Evolutionary conservation across 2,329 filamentous ascomycete species (phyloP), one percentile per base, ranked within the genome.

Genomic region (Botrytis porri): DNA sequence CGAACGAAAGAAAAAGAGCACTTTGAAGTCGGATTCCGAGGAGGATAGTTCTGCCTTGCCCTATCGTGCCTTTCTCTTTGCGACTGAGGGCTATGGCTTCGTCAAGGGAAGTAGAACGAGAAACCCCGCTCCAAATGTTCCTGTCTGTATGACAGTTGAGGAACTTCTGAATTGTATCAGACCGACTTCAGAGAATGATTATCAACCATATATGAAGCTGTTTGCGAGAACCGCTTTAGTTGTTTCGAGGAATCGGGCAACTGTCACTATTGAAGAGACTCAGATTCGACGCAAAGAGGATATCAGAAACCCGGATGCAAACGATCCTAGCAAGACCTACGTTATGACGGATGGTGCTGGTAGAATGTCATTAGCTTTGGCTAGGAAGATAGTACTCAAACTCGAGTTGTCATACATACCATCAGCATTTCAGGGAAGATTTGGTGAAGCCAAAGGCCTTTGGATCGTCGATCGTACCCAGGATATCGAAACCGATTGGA

Each of bases 371-470:
- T 83, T 84, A 6, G 86, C 83, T 1, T 85, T 92, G 3, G 89
- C 88, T 0, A 79, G 81, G 1, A 82, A 83, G 60, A 84, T 94
- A 8, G 84, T 86, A 39, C 78, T 84, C 0, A 74, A 75, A 0
- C 83, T 92, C 14, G 86, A 86, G 0, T 81, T 91, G 0, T 76
- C 79, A 0, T 84, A 87, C n/a, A 79, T 88, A 0, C 91, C 92
- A 0, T 87, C 88, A 48, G 90, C 86, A 0, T 89, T 91, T 63
- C 93, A 95, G 80, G 92, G 84, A 1, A 87, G 93, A 0, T 87
- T 95, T 51, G 91, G 89, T 16, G 88, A 90, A 29, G 91, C 91
- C 0, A 95, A 95, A 80, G 93, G 93, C 0, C 84, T 95, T 76
- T 95, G 92, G 92, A 85, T 91, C 64, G 81, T 91, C 8, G 89